Evolutionary conservation across 306 rosid genomes (phyloP).

Genomic region (Vachellia pachyceras): DNA sequence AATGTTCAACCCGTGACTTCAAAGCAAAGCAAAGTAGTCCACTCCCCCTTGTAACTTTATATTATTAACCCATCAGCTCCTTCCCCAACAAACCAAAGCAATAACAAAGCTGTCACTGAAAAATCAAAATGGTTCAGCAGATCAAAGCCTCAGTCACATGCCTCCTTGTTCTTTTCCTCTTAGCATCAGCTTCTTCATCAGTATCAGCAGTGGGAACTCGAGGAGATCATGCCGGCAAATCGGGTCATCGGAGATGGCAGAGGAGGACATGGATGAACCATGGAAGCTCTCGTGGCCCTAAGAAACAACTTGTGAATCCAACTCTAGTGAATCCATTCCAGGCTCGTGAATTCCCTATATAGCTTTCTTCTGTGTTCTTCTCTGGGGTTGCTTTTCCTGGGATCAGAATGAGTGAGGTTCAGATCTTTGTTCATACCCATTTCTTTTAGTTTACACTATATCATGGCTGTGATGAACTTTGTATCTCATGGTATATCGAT

Average conservation of each 20-base stretch:
- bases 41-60: constrained; percentile 33
- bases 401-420: constrained; percentile 29
- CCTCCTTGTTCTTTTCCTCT: constrained; percentile 51
- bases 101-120: constrained; percentile 14
- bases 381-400: constrained; percentile 7
- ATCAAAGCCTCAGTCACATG: constrained; percentile 44
- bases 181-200: constrained; percentile 44
- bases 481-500: neutral
- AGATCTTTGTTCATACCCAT: constrained; percentile 23
- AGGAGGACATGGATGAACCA: constrained; percentile 73
- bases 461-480: neutral
- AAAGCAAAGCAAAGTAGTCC: constrained; percentile 64
- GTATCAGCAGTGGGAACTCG: constrained; percentile 23
- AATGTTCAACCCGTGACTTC: constrained; percentile 61
- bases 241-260: constrained; percentile 32
- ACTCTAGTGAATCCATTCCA: constrained; percentile 50
- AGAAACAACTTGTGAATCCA: constrained; percentile 67
- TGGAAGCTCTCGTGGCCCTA: constrained; percentile 70
- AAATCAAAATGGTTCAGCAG: constrained; percentile 49
- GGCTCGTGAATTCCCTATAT: constrained; percentile 53
- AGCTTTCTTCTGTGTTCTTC: constrained; percentile 33
- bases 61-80: constrained; percentile 32
- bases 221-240: constrained; percentile 27
- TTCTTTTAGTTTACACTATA: constrained; percentile 28
- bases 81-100: constrained; percentile 3